These are phyloP conservation scores for Chloris gayana DNA, from an alignment of 176 grass and related monocot genomes.

Conservation along the genomic window DNA sequence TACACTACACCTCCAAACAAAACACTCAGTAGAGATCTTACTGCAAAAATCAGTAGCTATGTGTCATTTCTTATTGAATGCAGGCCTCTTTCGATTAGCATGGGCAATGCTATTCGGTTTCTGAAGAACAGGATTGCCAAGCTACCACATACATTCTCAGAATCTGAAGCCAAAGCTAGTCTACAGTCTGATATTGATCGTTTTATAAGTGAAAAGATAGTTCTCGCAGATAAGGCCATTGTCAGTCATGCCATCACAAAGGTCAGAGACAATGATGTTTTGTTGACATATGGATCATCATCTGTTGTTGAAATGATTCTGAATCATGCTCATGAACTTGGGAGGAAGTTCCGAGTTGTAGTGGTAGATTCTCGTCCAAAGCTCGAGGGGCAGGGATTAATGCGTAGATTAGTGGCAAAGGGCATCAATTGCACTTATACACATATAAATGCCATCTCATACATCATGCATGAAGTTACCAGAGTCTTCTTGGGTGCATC, in stretches of 20 bases:
- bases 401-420: slow-evolving; percentile 66
- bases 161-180: slow-evolving; percentile 79
- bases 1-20: slow-evolving; percentile 81
- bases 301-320: slow-evolving; percentile 97
- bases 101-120: slow-evolving; percentile 92
- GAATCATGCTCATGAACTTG: slow-evolving; percentile 74
- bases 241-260: slow-evolving; percentile 82
- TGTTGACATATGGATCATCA: slow-evolving; percentile 79
- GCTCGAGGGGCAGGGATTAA: slow-evolving; percentile 82
- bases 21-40: slow-evolving; percentile 77
- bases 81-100: slow-evolving; percentile 90
- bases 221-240: slow-evolving; percentile 86
- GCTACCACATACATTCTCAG: slow-evolving; percentile 63
- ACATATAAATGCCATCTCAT: slow-evolving; percentile 91
- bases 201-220: slow-evolving; percentile 92
- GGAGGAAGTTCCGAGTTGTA: slow-evolving; percentile 79
- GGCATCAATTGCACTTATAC: slow-evolving; percentile 88
- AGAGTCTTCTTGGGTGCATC: slow-evolving; percentile 86
- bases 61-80: slow-evolving; percentile 95
- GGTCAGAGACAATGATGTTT: slow-evolving; percentile 89
- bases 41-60: slow-evolving; percentile 80
- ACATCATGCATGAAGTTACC: slow-evolving; percentile 96
- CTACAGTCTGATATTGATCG: slow-evolving; percentile 91
- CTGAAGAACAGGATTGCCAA: slow-evolving; percentile 84
- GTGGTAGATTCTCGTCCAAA: slow-evolving; percentile 92